Conservation (phyloP, 176 grass and related monocot species). For the Bromus sterilis region DNA sequence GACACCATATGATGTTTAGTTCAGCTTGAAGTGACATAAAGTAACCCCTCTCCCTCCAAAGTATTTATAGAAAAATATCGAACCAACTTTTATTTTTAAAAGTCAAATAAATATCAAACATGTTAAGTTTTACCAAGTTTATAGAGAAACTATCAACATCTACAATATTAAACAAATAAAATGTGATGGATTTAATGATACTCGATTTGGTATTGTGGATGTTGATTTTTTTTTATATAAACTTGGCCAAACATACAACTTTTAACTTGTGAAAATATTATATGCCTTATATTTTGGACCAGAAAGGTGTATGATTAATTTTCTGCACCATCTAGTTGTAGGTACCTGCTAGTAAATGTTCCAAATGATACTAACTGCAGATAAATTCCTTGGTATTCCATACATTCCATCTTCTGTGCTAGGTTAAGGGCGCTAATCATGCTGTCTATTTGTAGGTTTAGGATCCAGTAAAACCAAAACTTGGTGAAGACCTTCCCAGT, state of each 20-base stretch:
- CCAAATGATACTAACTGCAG: neutral
- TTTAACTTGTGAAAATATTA: neutral
- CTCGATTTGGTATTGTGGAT: neutral
- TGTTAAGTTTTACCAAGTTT: neutral
- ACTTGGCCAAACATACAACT: neutral
- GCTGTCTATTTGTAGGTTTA: conserved; percentile 5
- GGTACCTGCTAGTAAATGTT: neutral
- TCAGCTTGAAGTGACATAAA: neutral
- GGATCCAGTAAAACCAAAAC: conserved; percentile 9
- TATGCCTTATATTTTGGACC: neutral
- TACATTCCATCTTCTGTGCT: neutral
- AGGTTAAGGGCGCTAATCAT: neutral
- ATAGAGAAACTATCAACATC: neutral
- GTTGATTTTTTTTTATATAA: neutral
- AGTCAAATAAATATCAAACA: neutral
- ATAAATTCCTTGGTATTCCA: conserved; percentile 6
- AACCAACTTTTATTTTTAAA: too few relatives aligned
- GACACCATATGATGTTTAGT: conserved; percentile 4
- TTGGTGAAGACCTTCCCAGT: neutral
- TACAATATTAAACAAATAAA: neutral
- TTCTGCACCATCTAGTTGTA: neutral
- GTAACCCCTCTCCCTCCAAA: too few relatives aligned
- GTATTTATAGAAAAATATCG: too few relatives aligned
- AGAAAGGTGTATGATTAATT: neutral
- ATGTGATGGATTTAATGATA: neutral